Conservation (phyloP, 108 stramenopile genomes). For the Cyclostephanos tholiformis region DNA sequence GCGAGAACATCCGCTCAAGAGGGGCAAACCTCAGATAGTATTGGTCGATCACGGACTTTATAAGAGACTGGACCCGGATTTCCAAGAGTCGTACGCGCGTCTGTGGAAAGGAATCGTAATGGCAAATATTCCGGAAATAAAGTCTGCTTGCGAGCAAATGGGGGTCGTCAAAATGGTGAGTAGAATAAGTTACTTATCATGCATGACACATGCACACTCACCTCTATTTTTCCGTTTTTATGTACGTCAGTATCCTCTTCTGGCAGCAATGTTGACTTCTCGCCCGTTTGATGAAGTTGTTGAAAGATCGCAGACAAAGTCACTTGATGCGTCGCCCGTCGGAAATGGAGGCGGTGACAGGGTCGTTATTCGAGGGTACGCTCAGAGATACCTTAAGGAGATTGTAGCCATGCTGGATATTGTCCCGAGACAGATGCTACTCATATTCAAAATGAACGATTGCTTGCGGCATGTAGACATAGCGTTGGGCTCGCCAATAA, state of each 20-base stretch:
- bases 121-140: constrained; percentile 82
- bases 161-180: constrained; percentile 79
- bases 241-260: constrained; percentile 65
- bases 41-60: constrained; percentile 95
- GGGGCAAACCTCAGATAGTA: constrained; percentile 82
- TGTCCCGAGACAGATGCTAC: constrained; percentile 90
- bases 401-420: constrained; percentile 81
- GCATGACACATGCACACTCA: background rate
- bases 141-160: constrained; percentile 69
- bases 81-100: constrained; percentile 78
- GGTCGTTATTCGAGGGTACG: constrained; percentile 90
- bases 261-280: constrained; percentile 92
- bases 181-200: background rate
- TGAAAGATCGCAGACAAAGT: constrained; percentile 38
- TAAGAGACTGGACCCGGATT: constrained; percentile 69
- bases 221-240: background rate
- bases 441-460: constrained; percentile 95
- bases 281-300: constrained; percentile 92
- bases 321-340: constrained; percentile 35
- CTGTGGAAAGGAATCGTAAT: constrained; percentile 87
- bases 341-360: constrained; percentile 67
- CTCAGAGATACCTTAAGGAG: constrained; percentile 84
- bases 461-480: constrained; percentile 92
- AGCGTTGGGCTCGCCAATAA: constrained; percentile 78
- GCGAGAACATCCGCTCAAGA: constrained; percentile 60